Evolutionary conservation across 441 rosid species (phyloP).

Genomic region (Codiaeum variegatum): DNA sequence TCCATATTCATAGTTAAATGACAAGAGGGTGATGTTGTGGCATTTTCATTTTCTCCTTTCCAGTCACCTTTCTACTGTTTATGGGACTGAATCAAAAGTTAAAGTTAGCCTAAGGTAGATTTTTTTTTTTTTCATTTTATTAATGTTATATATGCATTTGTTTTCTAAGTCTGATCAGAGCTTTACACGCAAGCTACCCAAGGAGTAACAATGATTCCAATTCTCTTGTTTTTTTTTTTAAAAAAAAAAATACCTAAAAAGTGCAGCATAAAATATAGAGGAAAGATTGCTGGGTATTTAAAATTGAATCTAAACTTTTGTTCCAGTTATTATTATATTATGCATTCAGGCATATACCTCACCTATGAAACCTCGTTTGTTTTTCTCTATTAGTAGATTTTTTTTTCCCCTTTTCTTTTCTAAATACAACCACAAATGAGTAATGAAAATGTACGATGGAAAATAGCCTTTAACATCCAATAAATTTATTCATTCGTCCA

Average conservation of each 20-base stretch:
- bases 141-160: constrained; percentile 16
- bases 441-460: neutral
- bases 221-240: neutral
- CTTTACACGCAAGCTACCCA: neutral
- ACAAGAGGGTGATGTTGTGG: constrained; percentile 17
- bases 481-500: neutral
- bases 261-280: constrained; percentile 1
- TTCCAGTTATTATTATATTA: neutral
- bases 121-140: too few species aligned
- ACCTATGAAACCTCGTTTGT: neutral
- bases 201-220: neutral
- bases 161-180: neutral
- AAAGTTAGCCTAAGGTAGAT: constrained; percentile 26
- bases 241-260: neutral
- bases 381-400: neutral
- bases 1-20: neutral
- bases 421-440: neutral
- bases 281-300: neutral
- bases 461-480: neutral
- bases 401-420: neutral
- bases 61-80: constrained; percentile 40
- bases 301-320: constrained; percentile 6
- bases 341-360: constrained; percentile 14
- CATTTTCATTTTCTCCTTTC: constrained; percentile 24
- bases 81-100: constrained; percentile 44